Evolutionary conservation across 441 rosid species (phyloP).

Genomic region (Erysimum pusillum): DNA sequence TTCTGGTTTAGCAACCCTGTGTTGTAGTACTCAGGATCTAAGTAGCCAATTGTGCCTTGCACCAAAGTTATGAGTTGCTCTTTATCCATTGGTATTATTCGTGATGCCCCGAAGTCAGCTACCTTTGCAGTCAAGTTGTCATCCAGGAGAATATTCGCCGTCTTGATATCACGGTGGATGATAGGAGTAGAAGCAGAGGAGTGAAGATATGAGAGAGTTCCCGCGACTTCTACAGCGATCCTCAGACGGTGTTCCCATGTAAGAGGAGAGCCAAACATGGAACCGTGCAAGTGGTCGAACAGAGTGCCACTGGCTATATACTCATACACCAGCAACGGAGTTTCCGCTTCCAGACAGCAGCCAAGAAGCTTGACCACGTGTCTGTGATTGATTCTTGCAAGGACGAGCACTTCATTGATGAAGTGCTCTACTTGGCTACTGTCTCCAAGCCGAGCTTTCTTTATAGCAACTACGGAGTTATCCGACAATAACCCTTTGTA

Average conservation of each 20-base stretch:
- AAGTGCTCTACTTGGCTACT: conserved; percentile 39
- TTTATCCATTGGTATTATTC: conserved; percentile 27
- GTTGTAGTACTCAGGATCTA: conserved; percentile 35
- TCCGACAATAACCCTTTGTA: conserved; percentile 31
- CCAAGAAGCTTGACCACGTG: conserved; percentile 36
- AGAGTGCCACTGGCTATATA: conserved; percentile 35
- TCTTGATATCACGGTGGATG: conserved; percentile 40
- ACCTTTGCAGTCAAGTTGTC: conserved; percentile 38
- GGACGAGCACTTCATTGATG: conserved; percentile 31
- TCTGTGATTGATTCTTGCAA: conserved; percentile 37
- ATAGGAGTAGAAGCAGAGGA: conserved; percentile 45
- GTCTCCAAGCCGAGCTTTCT: conserved; percentile 36
- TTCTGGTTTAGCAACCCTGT: conserved; percentile 22
- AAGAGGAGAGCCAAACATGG: not conserved
- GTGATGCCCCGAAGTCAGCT: conserved; percentile 42
- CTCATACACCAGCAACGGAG: conserved; percentile 39
- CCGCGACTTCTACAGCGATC: conserved; percentile 30
- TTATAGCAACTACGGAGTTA: conserved; percentile 28
- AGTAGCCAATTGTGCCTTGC: conserved; percentile 28
- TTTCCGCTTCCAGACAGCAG: conserved; percentile 32
- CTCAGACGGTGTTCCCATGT: conserved; percentile 27
- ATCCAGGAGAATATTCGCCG: conserved; percentile 42
- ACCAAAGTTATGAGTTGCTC: conserved; percentile 41
- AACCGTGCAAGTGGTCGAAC: conserved; percentile 37
- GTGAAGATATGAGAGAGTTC: conserved; percentile 42